These are phyloP conservation scores for Cercospora canescens DNA, from an alignment of 2,329 filamentous ascomycete genomes.

Conservation along the genomic window DNA sequence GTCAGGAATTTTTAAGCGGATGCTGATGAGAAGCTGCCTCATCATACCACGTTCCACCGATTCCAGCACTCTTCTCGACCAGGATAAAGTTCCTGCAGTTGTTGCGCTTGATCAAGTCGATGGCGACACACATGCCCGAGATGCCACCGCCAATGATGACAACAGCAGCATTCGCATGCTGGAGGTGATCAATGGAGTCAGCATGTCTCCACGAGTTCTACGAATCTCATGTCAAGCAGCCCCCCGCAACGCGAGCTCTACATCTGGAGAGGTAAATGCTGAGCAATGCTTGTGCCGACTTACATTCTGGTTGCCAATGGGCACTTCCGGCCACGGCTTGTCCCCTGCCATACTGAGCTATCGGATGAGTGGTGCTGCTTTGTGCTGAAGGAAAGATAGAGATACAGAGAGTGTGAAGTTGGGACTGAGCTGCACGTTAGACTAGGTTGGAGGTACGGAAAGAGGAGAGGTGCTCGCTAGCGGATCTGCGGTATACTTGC, in stretches of 20 bases:
- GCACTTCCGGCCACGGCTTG: slow-evolving; percentile 48
- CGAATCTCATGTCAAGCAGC: background rate
- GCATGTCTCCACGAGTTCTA: background rate
- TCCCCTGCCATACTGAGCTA: slow-evolving; percentile 35
- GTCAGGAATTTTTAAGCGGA: background rate
- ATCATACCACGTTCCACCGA: slow-evolving; percentile 54
- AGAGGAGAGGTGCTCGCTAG: background rate
- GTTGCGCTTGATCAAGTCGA: slow-evolving; percentile 56
- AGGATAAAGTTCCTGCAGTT: slow-evolving; percentile 58
- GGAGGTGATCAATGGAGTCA: background rate
- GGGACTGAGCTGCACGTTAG: background rate
- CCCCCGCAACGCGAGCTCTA: background rate
- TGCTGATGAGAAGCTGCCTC: background rate
- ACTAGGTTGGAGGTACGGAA: background rate
- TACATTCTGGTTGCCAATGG: slow-evolving; percentile 49
- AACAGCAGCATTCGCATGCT: slow-evolving; percentile 53
- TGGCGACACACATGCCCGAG: slow-evolving; percentile 56
- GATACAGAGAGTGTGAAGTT: background rate
- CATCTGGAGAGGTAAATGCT: background rate
- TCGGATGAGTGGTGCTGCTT: background rate
- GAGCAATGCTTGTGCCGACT: background rate
- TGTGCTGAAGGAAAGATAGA: background rate
- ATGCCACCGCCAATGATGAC: slow-evolving; percentile 56
- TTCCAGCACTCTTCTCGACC: slow-evolving; percentile 55
- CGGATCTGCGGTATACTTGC: background rate